Evolutionary conservation across 495 filamentous ascomycete species (phyloP).

Genomic region (Xylaria cubensis): DNA sequence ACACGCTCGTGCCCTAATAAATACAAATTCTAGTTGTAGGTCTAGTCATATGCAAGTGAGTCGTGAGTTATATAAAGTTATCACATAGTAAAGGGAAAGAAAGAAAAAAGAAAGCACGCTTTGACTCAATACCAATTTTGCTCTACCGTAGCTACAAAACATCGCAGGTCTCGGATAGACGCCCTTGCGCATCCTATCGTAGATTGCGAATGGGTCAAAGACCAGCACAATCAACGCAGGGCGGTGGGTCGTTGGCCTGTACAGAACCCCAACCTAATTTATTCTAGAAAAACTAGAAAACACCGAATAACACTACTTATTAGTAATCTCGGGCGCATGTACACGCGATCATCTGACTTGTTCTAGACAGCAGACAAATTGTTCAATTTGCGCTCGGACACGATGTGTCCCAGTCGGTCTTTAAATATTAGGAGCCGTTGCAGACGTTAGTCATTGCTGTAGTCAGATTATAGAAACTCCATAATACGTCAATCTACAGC

Average conservation of each 20-base stretch:
- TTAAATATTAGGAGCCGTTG: not conserved
- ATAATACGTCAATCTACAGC: not conserved
- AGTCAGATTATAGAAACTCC: conserved; percentile 10
- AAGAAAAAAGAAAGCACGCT: not conserved
- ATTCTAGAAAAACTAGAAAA: conserved; percentile 18
- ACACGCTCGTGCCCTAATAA: not conserved
- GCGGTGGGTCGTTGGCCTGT: conserved; percentile 8
- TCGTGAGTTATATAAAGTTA: not conserved
- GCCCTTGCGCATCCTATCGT: conserved; percentile 1
- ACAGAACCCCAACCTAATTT: conserved; percentile 18
- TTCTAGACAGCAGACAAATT: conserved; percentile 3
- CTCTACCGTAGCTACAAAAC: not conserved
- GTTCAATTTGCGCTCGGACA: conserved; percentile 9
- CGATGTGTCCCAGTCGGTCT: conserved; percentile 8
- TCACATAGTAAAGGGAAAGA: no score
- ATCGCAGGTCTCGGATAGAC: not conserved
- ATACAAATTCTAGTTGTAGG: not conserved
- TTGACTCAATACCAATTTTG: not conserved
- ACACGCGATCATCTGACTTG: conserved; percentile 28
- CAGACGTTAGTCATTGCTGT: conserved; percentile 22
- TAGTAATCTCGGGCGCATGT: conserved; percentile 26
- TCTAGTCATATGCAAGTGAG: not conserved
- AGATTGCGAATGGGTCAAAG: conserved; percentile 8
- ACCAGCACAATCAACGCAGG: conserved; percentile 6
- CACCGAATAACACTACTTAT: not conserved